Evolutionary conservation across 352 stramenopile species (phyloP).

Genomic region (Globisporangium apiculatum): DNA sequence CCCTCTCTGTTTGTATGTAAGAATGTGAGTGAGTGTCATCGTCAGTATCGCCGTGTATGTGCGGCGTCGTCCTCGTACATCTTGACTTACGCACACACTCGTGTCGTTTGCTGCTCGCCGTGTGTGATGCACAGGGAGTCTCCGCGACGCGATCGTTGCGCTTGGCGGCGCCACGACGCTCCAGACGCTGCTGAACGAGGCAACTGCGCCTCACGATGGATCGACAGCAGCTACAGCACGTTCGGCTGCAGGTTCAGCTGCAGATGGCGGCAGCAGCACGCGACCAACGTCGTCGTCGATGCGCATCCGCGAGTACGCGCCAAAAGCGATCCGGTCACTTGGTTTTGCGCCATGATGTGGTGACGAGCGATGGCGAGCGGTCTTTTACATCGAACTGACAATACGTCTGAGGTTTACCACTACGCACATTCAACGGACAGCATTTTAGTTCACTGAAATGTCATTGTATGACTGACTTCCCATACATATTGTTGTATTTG

Average conservation of each 20-base stretch:
- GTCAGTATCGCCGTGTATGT: neutral
- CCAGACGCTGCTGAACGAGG: constrained; percentile 61
- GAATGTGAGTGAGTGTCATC: neutral
- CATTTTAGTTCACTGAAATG: no score
- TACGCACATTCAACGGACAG: no score
- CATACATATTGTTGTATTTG: no score
- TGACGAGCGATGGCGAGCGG: neutral
- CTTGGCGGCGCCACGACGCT: constrained; percentile 48
- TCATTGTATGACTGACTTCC: no score
- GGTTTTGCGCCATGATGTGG: constrained; percentile 39
- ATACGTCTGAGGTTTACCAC: no score
- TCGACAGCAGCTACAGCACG: constrained; percentile 4
- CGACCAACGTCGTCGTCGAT: constrained; percentile 53
- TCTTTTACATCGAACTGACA: no score
- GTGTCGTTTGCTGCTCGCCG: neutral
- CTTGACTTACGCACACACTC: neutral
- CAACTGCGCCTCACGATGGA: neutral
- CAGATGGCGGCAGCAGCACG: neutral
- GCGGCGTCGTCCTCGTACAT: neutral
- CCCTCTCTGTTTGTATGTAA: neutral
- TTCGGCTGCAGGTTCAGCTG: no score
- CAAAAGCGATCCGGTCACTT: constrained; percentile 64
- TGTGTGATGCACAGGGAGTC: constrained; percentile 20
- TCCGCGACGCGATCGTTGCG: constrained; percentile 42
- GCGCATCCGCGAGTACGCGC: constrained; percentile 70